phyloP scores from a whole-genome alignment of 2,329 filamentous ascomycete genomes.

The Plectosphaerella plurivora region DNA sequence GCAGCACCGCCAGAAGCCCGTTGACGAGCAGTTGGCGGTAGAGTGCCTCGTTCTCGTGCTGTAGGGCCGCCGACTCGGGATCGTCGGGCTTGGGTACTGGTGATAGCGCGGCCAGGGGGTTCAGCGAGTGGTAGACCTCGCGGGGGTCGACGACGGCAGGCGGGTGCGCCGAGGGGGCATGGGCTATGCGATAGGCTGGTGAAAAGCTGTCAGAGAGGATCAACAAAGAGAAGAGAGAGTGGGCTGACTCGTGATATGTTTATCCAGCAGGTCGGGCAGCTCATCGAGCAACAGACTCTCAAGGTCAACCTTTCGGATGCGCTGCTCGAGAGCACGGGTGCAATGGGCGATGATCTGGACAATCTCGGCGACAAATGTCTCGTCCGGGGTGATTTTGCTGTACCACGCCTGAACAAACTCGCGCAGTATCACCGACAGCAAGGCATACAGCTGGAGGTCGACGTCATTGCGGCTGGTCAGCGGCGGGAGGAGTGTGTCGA shows the following conservation, averaged over 20 bases:
- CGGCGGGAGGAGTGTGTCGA: conserved; percentile 81
- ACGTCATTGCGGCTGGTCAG: conserved; percentile 93
- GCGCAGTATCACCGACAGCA: conserved; percentile 83
- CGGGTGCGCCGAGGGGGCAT: conserved; percentile 50
- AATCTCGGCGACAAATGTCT: conserved; percentile 81
- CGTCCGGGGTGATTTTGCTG: conserved; percentile 83
- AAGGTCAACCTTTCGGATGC: conserved; percentile 76
- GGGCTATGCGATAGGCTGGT: conserved; percentile 69
- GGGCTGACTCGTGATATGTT: conserved; percentile 69
- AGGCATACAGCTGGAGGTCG: conserved; percentile 87
- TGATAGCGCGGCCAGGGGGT: conserved; percentile 74
- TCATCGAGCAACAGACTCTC: conserved; percentile 83
- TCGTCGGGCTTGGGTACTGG: conserved; percentile 63
- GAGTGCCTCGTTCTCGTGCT: conserved; percentile 70
- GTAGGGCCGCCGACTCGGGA: conserved; percentile 47
- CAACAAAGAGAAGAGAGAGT: conserved; percentile 4
- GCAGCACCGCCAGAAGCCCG: conserved; percentile 72
- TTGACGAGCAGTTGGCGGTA: conserved; percentile 89
- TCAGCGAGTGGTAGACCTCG: conserved; percentile 77
- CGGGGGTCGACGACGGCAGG: conserved; percentile 60
- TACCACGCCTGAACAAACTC: conserved; percentile 96
- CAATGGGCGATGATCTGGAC: conserved; percentile 90
- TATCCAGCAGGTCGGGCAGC: conserved; percentile 74
- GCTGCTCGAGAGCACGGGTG: conserved; percentile 81
- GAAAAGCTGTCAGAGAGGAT: neutral